Conservation (phyloP, 306 rosid genomes). For the Acacia melanoxylon region DNA sequence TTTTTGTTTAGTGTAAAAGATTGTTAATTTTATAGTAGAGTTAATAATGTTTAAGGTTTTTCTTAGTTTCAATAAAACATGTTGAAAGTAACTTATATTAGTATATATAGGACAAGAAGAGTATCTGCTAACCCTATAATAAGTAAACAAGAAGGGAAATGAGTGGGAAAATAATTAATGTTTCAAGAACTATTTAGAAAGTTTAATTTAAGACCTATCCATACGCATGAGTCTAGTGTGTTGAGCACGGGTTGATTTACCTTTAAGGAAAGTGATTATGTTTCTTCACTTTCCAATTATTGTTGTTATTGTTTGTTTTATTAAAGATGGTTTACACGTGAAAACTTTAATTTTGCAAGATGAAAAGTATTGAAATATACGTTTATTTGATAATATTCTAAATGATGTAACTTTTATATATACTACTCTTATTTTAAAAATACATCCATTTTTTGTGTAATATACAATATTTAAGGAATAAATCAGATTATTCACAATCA, state of each 20-base stretch:
- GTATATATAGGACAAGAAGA: no score
- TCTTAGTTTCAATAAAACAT: no score
- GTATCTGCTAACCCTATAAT: not conserved
- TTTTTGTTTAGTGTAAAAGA: no score
- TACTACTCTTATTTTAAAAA: no score
- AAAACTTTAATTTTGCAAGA: not conserved
- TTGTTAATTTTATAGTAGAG: no score
- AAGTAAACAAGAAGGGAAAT: not conserved
- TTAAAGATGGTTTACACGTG: not conserved
- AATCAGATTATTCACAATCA: not conserved
- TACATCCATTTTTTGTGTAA: not conserved
- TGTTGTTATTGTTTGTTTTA: not conserved
- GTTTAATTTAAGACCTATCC: constrained; percentile 1
- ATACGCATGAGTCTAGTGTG: not conserved
- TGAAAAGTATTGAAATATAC: not conserved
- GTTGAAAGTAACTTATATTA: no score
- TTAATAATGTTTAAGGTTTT: no score
- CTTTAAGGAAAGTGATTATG: constrained; percentile 6
- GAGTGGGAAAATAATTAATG: not conserved
- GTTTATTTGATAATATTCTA: not conserved
- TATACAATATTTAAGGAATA: not conserved
- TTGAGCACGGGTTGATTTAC: not conserved
- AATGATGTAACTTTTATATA: not conserved
- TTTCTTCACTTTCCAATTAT: not conserved
- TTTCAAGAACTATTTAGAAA: constrained; percentile 4